phyloP scores from a whole-genome alignment of 371 early-diverging fungal genomes.

The Capniomyces stellatus region DNA sequence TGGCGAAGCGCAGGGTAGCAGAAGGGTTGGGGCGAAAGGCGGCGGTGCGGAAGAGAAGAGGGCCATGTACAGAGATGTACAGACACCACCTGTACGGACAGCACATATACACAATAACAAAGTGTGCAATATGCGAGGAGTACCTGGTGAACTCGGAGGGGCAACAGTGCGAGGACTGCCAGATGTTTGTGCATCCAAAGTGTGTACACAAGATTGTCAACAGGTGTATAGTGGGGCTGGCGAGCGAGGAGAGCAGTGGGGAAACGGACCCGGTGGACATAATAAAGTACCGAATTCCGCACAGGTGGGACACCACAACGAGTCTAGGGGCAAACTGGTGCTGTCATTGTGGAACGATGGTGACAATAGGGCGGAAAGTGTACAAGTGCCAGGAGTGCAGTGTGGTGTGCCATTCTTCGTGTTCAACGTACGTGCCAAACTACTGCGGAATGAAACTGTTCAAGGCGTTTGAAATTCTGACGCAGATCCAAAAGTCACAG shows the following conservation, averaged over 20 bases:
- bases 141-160: constrained; percentile 70
- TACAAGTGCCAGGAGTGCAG: constrained; percentile 62
- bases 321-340: constrained; percentile 82
- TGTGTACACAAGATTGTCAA: constrained; percentile 71
- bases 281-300: constrained; percentile 79
- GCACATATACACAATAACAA: constrained; percentile 79
- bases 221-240: constrained; percentile 66
- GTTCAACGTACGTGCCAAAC: constrained; percentile 71
- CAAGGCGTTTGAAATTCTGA: constrained; percentile 56
- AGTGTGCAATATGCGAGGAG: constrained; percentile 83
- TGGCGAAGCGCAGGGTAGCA: constrained; percentile 29
- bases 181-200: constrained; percentile 79
- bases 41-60: constrained; percentile 69
- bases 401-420: constrained; percentile 61
- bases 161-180: constrained; percentile 87
- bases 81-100: constrained; percentile 77
- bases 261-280: constrained; percentile 26
- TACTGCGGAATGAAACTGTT: constrained; percentile 82
- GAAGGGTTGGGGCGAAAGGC: constrained; percentile 64
- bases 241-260: constrained; percentile 15
- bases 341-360: constrained; percentile 90
- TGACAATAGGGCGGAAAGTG: constrained; percentile 59
- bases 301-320: constrained; percentile 64
- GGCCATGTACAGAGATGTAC: constrained; percentile 48
- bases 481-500: constrained; percentile 30